Evolutionary conservation across 1,284 basidiomycete species (phyloP).

Genomic region (Trichosporon coremiiforme): DNA sequence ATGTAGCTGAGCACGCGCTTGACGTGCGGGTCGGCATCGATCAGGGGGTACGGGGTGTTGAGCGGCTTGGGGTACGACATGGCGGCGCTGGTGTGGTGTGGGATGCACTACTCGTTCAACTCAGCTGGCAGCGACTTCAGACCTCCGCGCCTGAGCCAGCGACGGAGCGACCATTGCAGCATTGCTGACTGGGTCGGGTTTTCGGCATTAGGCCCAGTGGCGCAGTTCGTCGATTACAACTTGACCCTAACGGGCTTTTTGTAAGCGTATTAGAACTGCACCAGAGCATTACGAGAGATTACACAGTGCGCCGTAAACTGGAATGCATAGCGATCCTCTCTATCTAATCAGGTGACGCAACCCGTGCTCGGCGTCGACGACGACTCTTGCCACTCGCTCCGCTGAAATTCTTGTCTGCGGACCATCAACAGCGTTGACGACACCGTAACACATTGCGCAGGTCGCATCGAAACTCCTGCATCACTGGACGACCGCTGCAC

Average conservation of each 20-base stretch:
- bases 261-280: too few relatives aligned
- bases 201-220: constrained; percentile 6
- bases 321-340: too few relatives aligned
- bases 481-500: background rate
- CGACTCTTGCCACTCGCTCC: background rate
- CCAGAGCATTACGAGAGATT: too few relatives aligned
- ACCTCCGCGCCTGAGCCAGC: background rate
- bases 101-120: background rate
- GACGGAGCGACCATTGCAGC: constrained; percentile 1
- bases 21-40: constrained; percentile 91
- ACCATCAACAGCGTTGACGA: background rate
- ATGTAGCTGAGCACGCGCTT: constrained; percentile 86
- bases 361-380: background rate
- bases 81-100: constrained; percentile 16
- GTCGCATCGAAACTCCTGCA: background rate
- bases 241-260: too few relatives aligned
- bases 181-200: constrained; percentile 2
- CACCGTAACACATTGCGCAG: background rate
- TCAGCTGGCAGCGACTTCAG: background rate
- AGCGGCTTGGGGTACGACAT: constrained; percentile 60
- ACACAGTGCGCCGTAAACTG: background rate
- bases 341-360: constrained; percentile 9
- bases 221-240: background rate
- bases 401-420: background rate
- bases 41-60: constrained; percentile 74